phyloP scores from a whole-genome alignment of 2,329 filamentous ascomycete species.

The Cytospora chrysosperma region DNA sequence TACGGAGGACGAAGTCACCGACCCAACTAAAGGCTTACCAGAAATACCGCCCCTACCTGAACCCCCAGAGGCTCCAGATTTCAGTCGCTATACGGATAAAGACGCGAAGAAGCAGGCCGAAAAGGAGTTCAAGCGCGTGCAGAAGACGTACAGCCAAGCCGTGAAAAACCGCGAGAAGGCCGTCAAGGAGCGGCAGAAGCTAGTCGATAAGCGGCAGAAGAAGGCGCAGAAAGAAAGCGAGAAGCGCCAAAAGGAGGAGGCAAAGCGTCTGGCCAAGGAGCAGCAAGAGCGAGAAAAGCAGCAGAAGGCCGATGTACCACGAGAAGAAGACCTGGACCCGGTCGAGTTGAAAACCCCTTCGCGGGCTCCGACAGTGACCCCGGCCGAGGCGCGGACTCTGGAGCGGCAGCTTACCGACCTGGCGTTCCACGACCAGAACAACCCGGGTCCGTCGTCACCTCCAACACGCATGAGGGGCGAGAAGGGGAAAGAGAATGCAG shows the following conservation, averaged over 20 bases:
- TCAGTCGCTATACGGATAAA: conserved; percentile 60
- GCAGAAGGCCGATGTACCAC: conserved; percentile 8
- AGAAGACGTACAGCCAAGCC: conserved; percentile 65
- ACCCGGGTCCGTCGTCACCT: neutral
- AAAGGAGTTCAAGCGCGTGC: conserved; percentile 61
- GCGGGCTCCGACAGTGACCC: conserved; percentile 10
- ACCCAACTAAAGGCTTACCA: conserved; percentile 35
- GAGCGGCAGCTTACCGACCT: conserved; percentile 24
- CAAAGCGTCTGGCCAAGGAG: conserved; percentile 30
- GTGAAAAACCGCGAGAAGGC: conserved; percentile 66
- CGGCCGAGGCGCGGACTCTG: conserved; percentile 13
- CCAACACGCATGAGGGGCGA: conserved; percentile 14
- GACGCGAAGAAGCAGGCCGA: conserved; percentile 66
- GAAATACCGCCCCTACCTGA: conserved; percentile 51
- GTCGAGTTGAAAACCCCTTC: conserved; percentile 1
- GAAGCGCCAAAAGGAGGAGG: conserved; percentile 23
- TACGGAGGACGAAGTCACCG: conserved; percentile 22
- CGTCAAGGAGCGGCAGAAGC: conserved; percentile 61
- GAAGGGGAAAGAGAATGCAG: conserved; percentile 37
- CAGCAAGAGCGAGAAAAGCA: conserved; percentile 25
- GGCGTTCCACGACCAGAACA: conserved; percentile 12
- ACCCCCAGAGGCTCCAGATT: conserved; percentile 55
- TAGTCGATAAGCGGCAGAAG: conserved; percentile 53
- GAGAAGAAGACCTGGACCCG: neutral
- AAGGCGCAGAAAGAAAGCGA: conserved; percentile 42